Evolutionary conservation across 306 rosid genomes (phyloP), one percentile per base, ranked within the genome.

Genomic region (Vigna radiata): DNA sequence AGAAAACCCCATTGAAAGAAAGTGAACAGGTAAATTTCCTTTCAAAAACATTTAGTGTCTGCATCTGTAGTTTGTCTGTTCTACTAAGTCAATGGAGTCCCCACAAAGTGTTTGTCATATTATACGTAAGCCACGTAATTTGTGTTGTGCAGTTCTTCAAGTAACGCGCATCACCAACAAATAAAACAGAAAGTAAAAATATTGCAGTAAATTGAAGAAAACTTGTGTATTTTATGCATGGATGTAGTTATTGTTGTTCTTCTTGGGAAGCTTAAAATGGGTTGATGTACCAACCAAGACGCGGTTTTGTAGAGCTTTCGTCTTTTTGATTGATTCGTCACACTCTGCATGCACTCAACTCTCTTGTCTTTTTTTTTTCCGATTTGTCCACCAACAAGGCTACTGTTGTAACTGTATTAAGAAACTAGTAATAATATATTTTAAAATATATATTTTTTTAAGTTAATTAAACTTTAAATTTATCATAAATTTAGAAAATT

Each of bases 1-100:
- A 75, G 18, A 13, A 65, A 70, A n/a, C 77, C 82, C 12, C 50
- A 27, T n/a, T 27, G 16, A 47, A 4, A 36, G 87, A 91, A 93
- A 88, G 93, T 27, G 86, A 87, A 90, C 85, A 58, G 93, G 84
- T 91, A 71, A 74, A 75, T 71, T 88, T 33, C 91, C 71, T 14
- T 9, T 69, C 16, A 16, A 13, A 23, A 23, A 10, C 27, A 47
- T 8, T 29, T 11, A 2, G 12, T 39, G 10, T 2, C 8, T 39
- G 6, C 0, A 43, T 43, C 9, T 31, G 48, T n/a, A 55, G n/a
- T 73, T 73, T 73, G n/a, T 9, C 23, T 58, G 56, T 2, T 49
- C 77, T 53, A 48, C 82, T 36, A 84, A 89, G 93, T 89, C 93
- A 87, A 85, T 23, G 31, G 39, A 65, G 70, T 69, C 75, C 84